Percentiles rank a stretch among this genome's conserved stretches.
phyloP scores from a whole-genome alignment of 257 asterid genomes.

The Solanum virginianum region DNA sequence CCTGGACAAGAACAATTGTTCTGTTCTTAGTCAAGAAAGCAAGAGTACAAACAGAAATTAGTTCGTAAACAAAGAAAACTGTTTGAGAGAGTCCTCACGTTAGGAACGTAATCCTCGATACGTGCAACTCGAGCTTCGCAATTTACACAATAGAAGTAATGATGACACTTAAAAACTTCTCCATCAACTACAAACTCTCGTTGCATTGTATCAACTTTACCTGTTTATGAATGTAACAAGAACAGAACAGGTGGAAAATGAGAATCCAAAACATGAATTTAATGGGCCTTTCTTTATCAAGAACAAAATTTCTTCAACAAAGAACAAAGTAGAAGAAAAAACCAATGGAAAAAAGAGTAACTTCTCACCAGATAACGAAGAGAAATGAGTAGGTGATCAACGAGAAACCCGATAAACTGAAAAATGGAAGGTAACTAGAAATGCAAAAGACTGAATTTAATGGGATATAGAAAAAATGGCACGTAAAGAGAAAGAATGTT shows the following conservation, averaged over 20 bases:
- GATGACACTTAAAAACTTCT: background rate
- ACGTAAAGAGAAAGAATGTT: background rate
- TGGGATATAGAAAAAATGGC: background rate
- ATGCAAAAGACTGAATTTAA: background rate
- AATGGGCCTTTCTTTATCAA: background rate
- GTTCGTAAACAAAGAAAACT: too few species aligned
- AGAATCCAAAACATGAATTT: too few species aligned
- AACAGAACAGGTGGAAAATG: too few species aligned
- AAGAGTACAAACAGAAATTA: background rate
- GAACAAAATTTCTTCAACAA: background rate
- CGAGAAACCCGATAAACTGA: too few species aligned
- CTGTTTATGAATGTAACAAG: background rate
- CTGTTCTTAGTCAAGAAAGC: background rate
- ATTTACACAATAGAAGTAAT: background rate
- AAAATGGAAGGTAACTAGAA: background rate
- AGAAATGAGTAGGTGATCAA: too few species aligned
- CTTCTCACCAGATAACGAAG: background rate
- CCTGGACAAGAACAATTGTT: background rate
- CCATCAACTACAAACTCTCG: background rate
- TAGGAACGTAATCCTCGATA: background rate
- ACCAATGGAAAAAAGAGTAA: background rate
- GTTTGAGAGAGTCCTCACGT: background rate
- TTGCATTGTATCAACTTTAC: background rate
- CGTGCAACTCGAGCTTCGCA: background rate
- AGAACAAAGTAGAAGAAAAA: background rate